Evolutionary conservation across 1,139 yeast species (phyloP), one percentile per base, ranked within the genome.

Genomic region (Starmera stellimalicola): DNA sequence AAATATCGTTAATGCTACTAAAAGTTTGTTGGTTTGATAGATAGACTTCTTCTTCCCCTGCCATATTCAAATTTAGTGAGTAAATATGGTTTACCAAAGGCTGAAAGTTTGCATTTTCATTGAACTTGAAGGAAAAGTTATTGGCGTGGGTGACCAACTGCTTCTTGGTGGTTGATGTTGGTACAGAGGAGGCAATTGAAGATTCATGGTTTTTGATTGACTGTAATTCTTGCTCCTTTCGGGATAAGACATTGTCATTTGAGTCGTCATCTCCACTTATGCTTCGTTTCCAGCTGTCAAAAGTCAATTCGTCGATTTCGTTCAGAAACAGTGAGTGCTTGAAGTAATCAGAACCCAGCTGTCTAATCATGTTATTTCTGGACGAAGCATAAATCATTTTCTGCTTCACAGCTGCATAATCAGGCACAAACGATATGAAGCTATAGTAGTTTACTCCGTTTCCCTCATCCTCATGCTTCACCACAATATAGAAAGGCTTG

Each of bases 301-400:
- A 52, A 10, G 70, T 59, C 36, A 88, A 58, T 44, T 91, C 98
- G 9, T 65, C 71, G 18, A 55, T 60, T 57, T 52, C 78, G 50
- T 77, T 83, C 69, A 58, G 74, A 63, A 60, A 77, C 46, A 52
- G 58, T 47, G 54, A 73, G 33, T 75, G 69, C 23, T 68, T 60
- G 50, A 87, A 76, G 34, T 67, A 61, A 43, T 72, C 76, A 6
- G 80, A 73, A 9, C 94, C 94, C 33, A 91, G 63, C 41, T 79
- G 77, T 41, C 81, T 72, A 33, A 82, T 59, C 31, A 91, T 58
- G 1, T 93, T 76, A 51, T 75, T 79, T 43, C 84, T 84, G 15
- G 94, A 78, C 3, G 95, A 81, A 3, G 98, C 97, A 56, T 88
- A 93, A 35, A 91, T 66, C 97, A 91, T 91, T 55, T 91, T 91